Base-by-base conservation (phyloP, 352 stramenopile species). In the Phytopythium helicoides region DNA sequence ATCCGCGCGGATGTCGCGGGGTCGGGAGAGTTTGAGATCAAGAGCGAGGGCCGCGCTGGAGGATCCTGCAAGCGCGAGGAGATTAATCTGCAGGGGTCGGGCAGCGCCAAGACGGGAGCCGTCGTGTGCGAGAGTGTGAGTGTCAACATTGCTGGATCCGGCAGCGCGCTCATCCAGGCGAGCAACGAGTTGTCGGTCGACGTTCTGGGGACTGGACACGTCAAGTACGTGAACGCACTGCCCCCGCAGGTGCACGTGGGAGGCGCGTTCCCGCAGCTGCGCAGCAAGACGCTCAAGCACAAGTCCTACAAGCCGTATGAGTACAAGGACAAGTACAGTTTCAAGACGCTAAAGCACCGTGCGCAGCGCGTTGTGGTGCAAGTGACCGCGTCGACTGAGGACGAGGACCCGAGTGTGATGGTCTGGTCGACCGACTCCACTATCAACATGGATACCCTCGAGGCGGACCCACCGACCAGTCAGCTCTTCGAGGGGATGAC, bases 251-350 rank as follows among this genome's bases (percentile, higher is more conserved):
- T 41, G 15, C 36, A 21, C 14, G 36, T 41, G 15, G 18, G 6
- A 18, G 36, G 36, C 8, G 36, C 15, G 1, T 41, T 41, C 15
- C 36, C 36, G 3, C 15, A 41, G 14, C 15, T 41, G 15, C 36
- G 36, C 15, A n/a, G 36, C 36, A 41, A 41, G 36, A 21, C 36
- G 36, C 36, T 41, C 36, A 41, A 41, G 36, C 36, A 41, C 36
- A 41, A 41, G 36, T 41, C 36, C 10, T 8, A 9, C 15, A 41
- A 41, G 36, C 36, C 8, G 36, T 41, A 41, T 14, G 18, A 18
- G 18, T 41, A 41, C 36, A 21, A n/a, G 36, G 36, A 41, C 36
- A 41, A 41, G 36, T 41, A 41, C 36, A 21, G 18, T 14, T 41
- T 41, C 36, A 41, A 41, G 36, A 22, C 36, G 36, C 15, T 41